Base-by-base conservation (phyloP, 257 asterid species). In the Capsicum pubescens region DNA sequence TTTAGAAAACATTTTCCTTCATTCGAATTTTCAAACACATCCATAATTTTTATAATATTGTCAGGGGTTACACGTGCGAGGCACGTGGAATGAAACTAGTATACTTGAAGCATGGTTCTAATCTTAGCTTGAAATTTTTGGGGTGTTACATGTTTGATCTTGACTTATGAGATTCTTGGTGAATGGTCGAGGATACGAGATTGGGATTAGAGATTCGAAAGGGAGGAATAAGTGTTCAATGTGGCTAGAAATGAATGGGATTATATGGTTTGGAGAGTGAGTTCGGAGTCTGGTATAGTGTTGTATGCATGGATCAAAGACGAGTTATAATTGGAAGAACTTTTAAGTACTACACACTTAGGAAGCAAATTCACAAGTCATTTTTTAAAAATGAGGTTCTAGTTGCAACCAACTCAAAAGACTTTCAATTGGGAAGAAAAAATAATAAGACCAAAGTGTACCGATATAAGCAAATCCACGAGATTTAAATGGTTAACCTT, bases 221-320 rank as follows among this genome's bases (percentile, higher is more conserved):
- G 16, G 0, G 4, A 69, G 2, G 10, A 71, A 17, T 17, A 2
- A 0, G 0, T 0, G 0, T 0, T 0, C 2, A 44, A 1, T 5
- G 3, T 12, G 16, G 11, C 2, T 12, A 14, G 48, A 13, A 66
- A 63, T 6, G 19, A 36, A 7, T 67, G 19, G 6, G 7, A 14
- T 5, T 44, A 10, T 16, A 71, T 44, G 79, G 9, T 9, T 9
- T 16, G 14, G 21, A 61, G 26, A 42, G 11, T n/a, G 26, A 42
- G 11, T n/a, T 44, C 2, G 5, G 4, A 19, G 35, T 70, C 4
- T 70, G 6, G 3, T 71, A 46, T 44, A 19, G 35, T 70, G 2
- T 70, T 3, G 3, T 71, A 46, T 44, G 9, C n/a, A 44, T n/a
- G n/a, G 3, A 16, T 44, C 4, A 11, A 71, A 44, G 56, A 16